Evolutionary conservation across 805 yeast species (phyloP), one percentile per base, ranked within the genome.

Genomic region (Torulaspora quercuum): DNA sequence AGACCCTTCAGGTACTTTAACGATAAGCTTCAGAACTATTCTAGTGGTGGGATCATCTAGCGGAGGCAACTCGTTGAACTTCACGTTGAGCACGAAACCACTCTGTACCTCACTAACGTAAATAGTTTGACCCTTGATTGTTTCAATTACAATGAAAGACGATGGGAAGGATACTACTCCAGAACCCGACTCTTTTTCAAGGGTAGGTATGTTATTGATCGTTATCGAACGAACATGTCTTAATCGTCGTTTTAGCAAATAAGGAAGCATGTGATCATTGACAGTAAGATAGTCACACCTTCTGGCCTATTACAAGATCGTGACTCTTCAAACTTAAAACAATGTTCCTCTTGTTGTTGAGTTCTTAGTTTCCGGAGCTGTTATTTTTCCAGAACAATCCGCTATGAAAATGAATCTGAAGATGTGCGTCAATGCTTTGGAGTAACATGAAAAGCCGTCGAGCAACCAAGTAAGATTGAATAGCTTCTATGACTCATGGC

Each of bases 71-170:
- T 57, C 61, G 37, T 59, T 49, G 33, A 57, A 59, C 22, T 42
- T 48, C 3, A 52, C 27, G 11, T 27, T 25, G n/a, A 33, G 37
- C 6, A 43, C 34, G 2, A 47, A 38, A 22, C 46, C 45, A 5
- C 20, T 11, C 41, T 57, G 60, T 4, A 45, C 39, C 38, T 59
- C 64, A 37, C 61, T 57, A 7, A 57, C 44, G 30, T 55, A 55
- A 5, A 55, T 13, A 2, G 33, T 7, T 10, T 44, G 40, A 1
- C 53, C 52, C 11, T 44, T 43, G 4, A 39, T 11, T 6, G 50
- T 47, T 22, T 55, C 57, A 6, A 59, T 22, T 2, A 45, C 33
- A 11, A 52, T 32, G 28, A 53, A 59, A 19, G 50, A 56, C 9
- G 55, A 48, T 11, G 46, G 26, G 6, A 47, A 35, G 17, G 42